A percentile compares a stretch with the other conserved stretches of the same genome.
phyloP scores from a whole-genome alignment of 805 yeast species.

The Candida methanosorbosa region DNA sequence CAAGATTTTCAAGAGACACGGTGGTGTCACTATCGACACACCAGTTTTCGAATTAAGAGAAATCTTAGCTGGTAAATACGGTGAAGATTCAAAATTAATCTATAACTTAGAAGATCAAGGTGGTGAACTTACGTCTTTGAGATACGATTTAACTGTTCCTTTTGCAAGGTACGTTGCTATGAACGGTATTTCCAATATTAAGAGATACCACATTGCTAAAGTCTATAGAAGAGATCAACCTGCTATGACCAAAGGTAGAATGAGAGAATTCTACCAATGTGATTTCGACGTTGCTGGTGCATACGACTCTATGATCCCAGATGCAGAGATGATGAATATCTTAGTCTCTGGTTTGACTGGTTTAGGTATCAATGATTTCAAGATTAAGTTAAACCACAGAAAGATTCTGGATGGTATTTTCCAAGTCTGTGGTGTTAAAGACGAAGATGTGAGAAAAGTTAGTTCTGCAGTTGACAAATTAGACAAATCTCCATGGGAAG shows the following conservation, averaged over 20 bases:
- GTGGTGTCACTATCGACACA: conserved; percentile 97
- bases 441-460: conserved; percentile 87
- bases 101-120: conserved; percentile 98
- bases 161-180: conserved; percentile 96
- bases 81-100: conserved; percentile 95
- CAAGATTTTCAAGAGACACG: conserved; percentile 81
- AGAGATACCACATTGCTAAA: conserved; percentile 95
- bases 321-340: conserved; percentile 78
- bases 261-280: conserved; percentile 99
- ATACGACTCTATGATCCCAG: conserved; percentile 94
- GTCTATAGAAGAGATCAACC: conserved; percentile 99
- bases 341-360: conserved; percentile 77
- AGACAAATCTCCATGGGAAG: conserved; percentile 95
- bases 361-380: conserved; percentile 82
- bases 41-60: conserved; percentile 97
- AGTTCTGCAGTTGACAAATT: conserved; percentile 95
- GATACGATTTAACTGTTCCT: conserved; percentile 97
- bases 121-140: conserved; percentile 90
- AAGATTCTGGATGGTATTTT: conserved; percentile 94
- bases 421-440: conserved; percentile 89
- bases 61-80: conserved; percentile 93
- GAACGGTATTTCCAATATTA: conserved; percentile 84
- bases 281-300: conserved; percentile 95
- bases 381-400: conserved; percentile 89
- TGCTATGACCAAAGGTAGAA: conserved; percentile 99